Evolutionary conservation across 805 yeast species (phyloP).

Genomic region (Debaryomyces hansenii): DNA sequence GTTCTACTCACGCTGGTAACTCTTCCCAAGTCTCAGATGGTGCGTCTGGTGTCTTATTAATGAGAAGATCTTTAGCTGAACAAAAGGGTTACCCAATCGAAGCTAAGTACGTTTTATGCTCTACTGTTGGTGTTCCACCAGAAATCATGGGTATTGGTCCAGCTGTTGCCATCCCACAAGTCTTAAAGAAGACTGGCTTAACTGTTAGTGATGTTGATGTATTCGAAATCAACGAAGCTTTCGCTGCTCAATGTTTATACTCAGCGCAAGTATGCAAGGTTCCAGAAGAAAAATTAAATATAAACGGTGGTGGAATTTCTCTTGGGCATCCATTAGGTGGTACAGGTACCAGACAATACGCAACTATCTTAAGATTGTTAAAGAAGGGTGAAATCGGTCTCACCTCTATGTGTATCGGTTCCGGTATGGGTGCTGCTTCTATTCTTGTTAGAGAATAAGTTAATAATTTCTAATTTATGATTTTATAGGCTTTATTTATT

Average conservation of each 20-base stretch:
- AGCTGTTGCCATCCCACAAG: slow-evolving; percentile 88
- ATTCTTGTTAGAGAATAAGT: slow-evolving; percentile 73
- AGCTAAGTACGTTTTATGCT: slow-evolving; percentile 78
- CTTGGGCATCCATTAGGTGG: slow-evolving; percentile 81
- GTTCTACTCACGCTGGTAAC: slow-evolving; percentile 92
- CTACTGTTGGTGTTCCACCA: slow-evolving; percentile 92
- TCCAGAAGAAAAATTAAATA: slow-evolving; percentile 65
- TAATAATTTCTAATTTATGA: not conserved
- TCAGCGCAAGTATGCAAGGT: slow-evolving; percentile 67
- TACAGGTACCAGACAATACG: slow-evolving; percentile 84
- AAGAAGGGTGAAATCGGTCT: slow-evolving; percentile 81
- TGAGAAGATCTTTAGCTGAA: slow-evolving; percentile 84
- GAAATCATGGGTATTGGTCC: slow-evolving; percentile 99
- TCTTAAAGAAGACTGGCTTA: slow-evolving; percentile 62
- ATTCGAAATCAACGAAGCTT: slow-evolving; percentile 93
- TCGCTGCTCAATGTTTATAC: slow-evolving; percentile 91
- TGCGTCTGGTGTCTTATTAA: slow-evolving; percentile 84
- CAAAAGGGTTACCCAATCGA: slow-evolving; percentile 66
- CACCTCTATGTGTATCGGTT: slow-evolving; percentile 95
- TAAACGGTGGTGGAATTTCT: slow-evolving; percentile 96
- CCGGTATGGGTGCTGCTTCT: slow-evolving; percentile 98
- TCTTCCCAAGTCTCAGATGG: slow-evolving; percentile 97
- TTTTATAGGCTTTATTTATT: too few relatives aligned
- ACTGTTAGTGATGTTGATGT: slow-evolving; percentile 65
- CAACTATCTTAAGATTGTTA: slow-evolving; percentile 82